Conservation (phyloP, 345 rosid genomes). For the Zanthoxylum bungeanum region DNA sequence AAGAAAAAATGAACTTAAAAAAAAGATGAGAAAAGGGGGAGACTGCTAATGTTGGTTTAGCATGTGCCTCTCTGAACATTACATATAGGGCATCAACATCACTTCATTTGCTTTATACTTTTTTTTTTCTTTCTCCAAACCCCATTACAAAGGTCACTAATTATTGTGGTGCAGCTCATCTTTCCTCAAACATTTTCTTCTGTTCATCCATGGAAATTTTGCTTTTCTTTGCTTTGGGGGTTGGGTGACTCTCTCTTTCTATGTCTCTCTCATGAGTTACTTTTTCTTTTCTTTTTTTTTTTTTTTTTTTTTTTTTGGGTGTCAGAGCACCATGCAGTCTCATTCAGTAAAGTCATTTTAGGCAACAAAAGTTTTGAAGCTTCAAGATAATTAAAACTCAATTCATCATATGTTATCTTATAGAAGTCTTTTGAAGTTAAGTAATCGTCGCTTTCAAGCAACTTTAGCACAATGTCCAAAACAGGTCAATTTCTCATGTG, state of each 20-base stretch:
- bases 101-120: conserved; percentile 41
- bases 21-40: conserved; percentile 17
- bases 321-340: conserved; percentile 13
- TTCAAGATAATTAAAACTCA: too few relatives aligned
- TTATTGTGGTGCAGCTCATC: conserved; percentile 47
- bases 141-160: conserved; percentile 35
- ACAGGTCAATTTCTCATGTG: conserved; percentile 15
- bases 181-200: conserved; percentile 14
- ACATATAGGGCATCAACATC: conserved; percentile 41
- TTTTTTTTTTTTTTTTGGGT: conserved; percentile 12
- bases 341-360: conserved; percentile 2
- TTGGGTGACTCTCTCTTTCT: conserved; percentile 18
- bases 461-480: conserved; percentile 1
- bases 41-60: conserved; percentile 34
- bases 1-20: not conserved
- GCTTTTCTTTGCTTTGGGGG: conserved; percentile 13
- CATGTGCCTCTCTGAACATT: conserved; percentile 62
- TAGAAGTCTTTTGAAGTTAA: too few relatives aligned
- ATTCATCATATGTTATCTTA: too few relatives aligned
- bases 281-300: conserved; percentile 10
- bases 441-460: not conserved
- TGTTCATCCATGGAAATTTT: conserved; percentile 12
- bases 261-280: conserved; percentile 11
- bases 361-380: conserved; percentile 4
- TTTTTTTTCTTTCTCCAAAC: conserved; percentile 18